Evolutionary conservation across 106 monocot genomes (phyloP).

Genomic region (Allium sativum): DNA sequence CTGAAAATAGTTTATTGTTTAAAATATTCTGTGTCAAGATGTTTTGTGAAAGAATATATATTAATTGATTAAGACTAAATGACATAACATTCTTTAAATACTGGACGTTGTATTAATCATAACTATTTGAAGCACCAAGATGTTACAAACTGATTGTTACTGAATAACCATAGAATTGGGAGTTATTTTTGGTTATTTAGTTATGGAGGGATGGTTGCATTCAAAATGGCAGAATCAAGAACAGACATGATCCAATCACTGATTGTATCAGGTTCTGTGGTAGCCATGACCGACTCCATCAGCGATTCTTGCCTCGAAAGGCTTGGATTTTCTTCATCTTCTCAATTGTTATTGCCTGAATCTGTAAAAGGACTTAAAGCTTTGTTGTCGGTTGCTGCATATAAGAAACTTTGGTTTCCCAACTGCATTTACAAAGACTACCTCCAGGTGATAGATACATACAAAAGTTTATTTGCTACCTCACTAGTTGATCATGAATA

Average conservation of each 20-base stretch:
- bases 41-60: too few species aligned
- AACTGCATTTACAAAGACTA: conserved; percentile 13
- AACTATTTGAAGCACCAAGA: too few species aligned
- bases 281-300: conserved; percentile 21
- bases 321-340: conserved; percentile 12
- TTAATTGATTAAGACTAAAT: too few species aligned
- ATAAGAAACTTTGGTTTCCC: conserved; percentile 18
- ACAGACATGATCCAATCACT: conserved; percentile 53
- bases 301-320: conserved; percentile 7
- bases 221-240: conserved; percentile 63
- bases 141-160: too few species aligned
- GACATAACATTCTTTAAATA: too few species aligned
- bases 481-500: not conserved
- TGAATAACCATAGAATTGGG: too few species aligned
- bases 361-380: conserved; percentile 16
- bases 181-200: too few species aligned
- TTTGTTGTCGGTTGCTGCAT: conserved; percentile 12
- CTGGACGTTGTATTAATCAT: too few species aligned
- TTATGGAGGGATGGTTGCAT: conserved; percentile 94
- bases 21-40: too few species aligned
- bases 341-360: conserved; percentile 17
- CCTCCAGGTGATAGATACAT: conserved; percentile 12
- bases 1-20: too few species aligned
- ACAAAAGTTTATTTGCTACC: not conserved
- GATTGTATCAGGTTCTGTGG: conserved; percentile 28